Conservation (phyloP, 106 monocot genomes). For the Platanthera guangdongensis region DNA sequence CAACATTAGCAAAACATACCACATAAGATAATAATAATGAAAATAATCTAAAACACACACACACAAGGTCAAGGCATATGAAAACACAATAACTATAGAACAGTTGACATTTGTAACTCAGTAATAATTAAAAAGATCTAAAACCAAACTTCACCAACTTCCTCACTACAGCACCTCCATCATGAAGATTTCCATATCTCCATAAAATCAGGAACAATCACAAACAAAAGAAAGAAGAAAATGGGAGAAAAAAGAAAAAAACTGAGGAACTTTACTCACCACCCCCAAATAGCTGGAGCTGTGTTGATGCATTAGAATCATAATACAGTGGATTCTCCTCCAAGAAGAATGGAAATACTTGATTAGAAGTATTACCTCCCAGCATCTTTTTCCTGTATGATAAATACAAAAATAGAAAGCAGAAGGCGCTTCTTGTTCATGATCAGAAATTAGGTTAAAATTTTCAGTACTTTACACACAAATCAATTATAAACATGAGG, state of each 20-base stretch:
- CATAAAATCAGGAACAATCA: too few relatives aligned
- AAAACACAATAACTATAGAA: neutral
- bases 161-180: too few relatives aligned
- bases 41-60: neutral
- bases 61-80: neutral
- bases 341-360: conserved; percentile 10
- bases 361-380: conserved; percentile 18
- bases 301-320: conserved; percentile 29
- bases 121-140: neutral
- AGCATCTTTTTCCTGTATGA: conserved; percentile 16
- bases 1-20: too few relatives aligned
- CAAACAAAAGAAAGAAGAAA: neutral
- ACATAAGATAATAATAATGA: neutral
- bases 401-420: neutral
- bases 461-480: too few relatives aligned
- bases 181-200: too few relatives aligned
- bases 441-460: too few relatives aligned
- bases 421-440: too few relatives aligned
- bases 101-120: neutral
- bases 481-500: too few relatives aligned
- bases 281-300: conserved; percentile 34
- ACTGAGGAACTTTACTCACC: conserved; percentile 13
- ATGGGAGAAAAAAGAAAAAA: neutral
- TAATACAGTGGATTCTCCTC: conserved; percentile 27
- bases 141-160: neutral